Percentiles rank a stretch among this genome's conserved stretches.
Evolutionary conservation across 768 basidiomycete genomes (phyloP).

Genomic region (Kwoniella bestiolae): DNA sequence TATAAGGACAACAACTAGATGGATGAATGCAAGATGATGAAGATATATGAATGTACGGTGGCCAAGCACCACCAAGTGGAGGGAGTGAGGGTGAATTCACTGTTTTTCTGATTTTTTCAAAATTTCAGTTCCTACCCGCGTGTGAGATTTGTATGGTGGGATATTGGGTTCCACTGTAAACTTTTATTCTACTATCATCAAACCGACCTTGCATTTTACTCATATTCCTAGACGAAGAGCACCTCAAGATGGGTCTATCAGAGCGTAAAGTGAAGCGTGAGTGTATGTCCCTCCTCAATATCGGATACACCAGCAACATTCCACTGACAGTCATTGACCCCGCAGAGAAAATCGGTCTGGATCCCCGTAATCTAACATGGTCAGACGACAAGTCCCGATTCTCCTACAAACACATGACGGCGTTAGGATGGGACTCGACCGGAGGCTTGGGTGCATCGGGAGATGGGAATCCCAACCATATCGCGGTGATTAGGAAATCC

Average conservation of each 20-base stretch:
- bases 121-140: constrained; percentile 8
- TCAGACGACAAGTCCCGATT: constrained; percentile 55
- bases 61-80: constrained; percentile 3
- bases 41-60: constrained; percentile 1
- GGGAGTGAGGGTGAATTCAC: background rate
- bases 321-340: no score
- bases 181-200: background rate
- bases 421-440: constrained; percentile 53
- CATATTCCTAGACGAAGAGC: background rate
- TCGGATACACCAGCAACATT: background rate
- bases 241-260: constrained; percentile 49
- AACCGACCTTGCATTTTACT: background rate
- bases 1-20: background rate
- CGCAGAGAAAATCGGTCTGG: constrained; percentile 54
- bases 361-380: constrained; percentile 58
- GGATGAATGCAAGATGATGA: background rate
- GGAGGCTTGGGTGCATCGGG: constrained; percentile 50
- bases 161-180: background rate
- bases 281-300: constrained; percentile 5
- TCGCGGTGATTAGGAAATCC: constrained; percentile 55
- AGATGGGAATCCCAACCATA: constrained; percentile 56
- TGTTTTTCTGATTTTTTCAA: constrained; percentile 1
- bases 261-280: constrained; percentile 53
- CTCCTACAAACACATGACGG: constrained; percentile 55
- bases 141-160: constrained; percentile 3